Percentiles rank a stretch among this genome's conserved stretches.
These are phyloP conservation scores for Pisolithus thermaeus DNA, from an alignment of 1,284 basidiomycete genomes.

Conservation along the genomic window DNA sequence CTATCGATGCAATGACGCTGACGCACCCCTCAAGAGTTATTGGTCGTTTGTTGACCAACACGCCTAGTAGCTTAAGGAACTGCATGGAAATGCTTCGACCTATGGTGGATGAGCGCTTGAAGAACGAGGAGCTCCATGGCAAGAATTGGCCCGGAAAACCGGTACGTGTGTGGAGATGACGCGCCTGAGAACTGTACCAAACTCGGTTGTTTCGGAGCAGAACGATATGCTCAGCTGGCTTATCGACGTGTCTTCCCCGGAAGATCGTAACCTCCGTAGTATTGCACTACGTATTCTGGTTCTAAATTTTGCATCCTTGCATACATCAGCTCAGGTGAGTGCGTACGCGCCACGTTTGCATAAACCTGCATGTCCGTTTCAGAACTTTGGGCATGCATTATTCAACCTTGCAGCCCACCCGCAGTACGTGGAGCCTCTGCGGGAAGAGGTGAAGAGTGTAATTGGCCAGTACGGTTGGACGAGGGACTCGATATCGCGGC, in stretches of 20 bases:
- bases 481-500: constrained; percentile 28
- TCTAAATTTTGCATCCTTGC: constrained; percentile 40
- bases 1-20: constrained; percentile 10
- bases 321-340: constrained; percentile 36
- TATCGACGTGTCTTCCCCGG: constrained; percentile 32
- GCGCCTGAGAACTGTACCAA: constrained; percentile 2
- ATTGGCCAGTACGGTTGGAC: constrained; percentile 32
- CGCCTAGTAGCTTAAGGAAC: constrained; percentile 26
- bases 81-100: constrained; percentile 28
- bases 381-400: constrained; percentile 34
- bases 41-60: constrained; percentile 29
- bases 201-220: constrained; percentile 19
- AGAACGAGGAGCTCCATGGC: constrained; percentile 11
- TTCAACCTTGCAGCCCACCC: constrained; percentile 35
- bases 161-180: constrained; percentile 16
- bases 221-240: constrained; percentile 43
- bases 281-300: constrained; percentile 36
- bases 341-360: background rate
- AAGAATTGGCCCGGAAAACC: constrained; percentile 15
- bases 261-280: constrained; percentile 26
- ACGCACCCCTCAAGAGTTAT: constrained; percentile 23
- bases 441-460: constrained; percentile 31
- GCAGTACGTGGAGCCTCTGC: constrained; percentile 31
- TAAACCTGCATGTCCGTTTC: constrained; percentile 1
- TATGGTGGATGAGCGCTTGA: constrained; percentile 29